Evolutionary conservation across 495 filamentous ascomycete species (phyloP).

Genomic region (Penicillium argentinense): DNA sequence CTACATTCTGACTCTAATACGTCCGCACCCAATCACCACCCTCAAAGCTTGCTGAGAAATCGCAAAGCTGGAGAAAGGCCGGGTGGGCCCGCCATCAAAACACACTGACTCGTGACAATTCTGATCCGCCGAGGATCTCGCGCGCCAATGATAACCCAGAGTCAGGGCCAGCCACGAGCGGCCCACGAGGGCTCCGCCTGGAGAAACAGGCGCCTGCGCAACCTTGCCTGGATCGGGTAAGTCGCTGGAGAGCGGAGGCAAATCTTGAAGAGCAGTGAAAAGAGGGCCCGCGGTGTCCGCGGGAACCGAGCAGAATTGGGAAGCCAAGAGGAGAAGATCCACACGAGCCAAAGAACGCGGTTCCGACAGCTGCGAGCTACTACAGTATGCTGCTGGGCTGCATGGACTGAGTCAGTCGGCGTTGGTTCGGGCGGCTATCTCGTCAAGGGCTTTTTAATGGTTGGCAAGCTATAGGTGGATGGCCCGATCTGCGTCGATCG

Average conservation of each 20-base stretch:
- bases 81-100: constrained; percentile 3
- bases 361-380: too few species aligned
- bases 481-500: too few species aligned
- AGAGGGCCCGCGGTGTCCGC: constrained; percentile 15
- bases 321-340: constrained; percentile 26
- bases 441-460: not conserved
- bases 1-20: constrained; percentile 13
- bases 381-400: too few species aligned
- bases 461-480: not conserved
- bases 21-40: not conserved
- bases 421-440: not conserved
- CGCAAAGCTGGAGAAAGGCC: constrained; percentile 1
- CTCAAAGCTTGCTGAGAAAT: not conserved
- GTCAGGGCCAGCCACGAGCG: constrained; percentile 1
- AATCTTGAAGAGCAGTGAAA: too few species aligned
- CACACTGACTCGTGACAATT: not conserved
- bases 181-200: constrained; percentile 2
- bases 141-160: not conserved
- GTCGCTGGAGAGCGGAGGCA: constrained; percentile 21
- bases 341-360: constrained; percentile 1
- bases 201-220: constrained; percentile 6
- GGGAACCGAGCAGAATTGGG: constrained; percentile 17
- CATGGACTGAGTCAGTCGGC: not conserved
- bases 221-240: constrained; percentile 24
- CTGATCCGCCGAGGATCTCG: not conserved